phyloP scores from a whole-genome alignment of 2,329 filamentous ascomycete species.

The Colletotrichum cuscutae region DNA sequence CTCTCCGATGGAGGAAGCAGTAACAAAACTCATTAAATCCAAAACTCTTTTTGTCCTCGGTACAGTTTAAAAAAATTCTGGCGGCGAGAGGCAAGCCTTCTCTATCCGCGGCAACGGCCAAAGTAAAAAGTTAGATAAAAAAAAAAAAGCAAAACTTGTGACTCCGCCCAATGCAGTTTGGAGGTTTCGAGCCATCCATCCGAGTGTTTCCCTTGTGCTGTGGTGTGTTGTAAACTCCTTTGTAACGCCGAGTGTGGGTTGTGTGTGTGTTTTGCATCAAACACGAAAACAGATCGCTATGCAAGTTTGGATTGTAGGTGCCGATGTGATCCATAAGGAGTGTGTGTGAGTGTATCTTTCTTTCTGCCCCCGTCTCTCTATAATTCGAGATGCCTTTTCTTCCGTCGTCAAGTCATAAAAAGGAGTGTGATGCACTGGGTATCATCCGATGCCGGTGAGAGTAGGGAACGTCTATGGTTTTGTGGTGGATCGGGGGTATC shows the following conservation, averaged over 20 bases:
- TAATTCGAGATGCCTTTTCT: slow-evolving; percentile 38
- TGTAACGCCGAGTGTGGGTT: slow-evolving; percentile 24
- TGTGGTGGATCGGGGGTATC: slow-evolving; percentile 40
- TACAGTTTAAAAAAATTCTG: neutral
- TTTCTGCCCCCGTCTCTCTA: slow-evolving; percentile 7
- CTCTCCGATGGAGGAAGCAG: neutral
- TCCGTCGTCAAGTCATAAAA: slow-evolving; percentile 44
- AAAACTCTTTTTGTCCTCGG: slow-evolving; percentile 4
- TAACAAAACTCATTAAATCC: slow-evolving; percentile 25
- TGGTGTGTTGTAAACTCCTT: slow-evolving; percentile 10
- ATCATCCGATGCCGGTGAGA: slow-evolving; percentile 32
- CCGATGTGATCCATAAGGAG: slow-evolving; percentile 35
- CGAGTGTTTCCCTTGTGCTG: slow-evolving; percentile 4
- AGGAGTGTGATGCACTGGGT: slow-evolving; percentile 49
- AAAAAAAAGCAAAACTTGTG: slow-evolving; percentile 2
- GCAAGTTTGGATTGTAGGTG: slow-evolving; percentile 59
- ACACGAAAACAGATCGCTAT: slow-evolving; percentile 61
- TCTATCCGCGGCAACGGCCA: neutral
- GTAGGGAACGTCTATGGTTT: slow-evolving; percentile 31
- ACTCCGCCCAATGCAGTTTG: slow-evolving; percentile 34
- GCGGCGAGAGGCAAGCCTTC: slow-evolving; percentile 13
- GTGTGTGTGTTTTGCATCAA: slow-evolving; percentile 29
- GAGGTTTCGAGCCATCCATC: neutral
- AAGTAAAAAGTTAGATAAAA: neutral
- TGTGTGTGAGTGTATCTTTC: slow-evolving; percentile 13